Percentiles rank a stretch among this genome's conserved stretches.
These are phyloP conservation scores for Boletus reticulatus DNA, from an alignment of 768 basidiomycete species.

Conservation along the genomic window DNA sequence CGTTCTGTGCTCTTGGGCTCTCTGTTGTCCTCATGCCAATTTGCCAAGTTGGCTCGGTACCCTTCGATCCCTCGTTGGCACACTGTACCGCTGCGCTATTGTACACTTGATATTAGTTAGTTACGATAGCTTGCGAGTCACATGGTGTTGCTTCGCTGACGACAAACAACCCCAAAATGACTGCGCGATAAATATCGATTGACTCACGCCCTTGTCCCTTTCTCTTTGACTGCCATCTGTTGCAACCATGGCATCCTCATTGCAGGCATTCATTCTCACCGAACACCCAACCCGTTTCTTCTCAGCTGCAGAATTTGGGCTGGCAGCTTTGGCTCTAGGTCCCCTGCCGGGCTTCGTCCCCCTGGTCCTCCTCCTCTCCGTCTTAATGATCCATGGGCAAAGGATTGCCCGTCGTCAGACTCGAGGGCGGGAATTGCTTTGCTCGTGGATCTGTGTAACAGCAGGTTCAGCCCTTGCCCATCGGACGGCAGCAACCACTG, in stretches of 20 bases:
- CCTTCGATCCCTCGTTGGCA: no score
- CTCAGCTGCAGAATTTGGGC: slow-evolving; percentile 15
- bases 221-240: slow-evolving; percentile 5
- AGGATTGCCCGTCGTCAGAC: slow-evolving; percentile 29
- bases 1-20: not conserved
- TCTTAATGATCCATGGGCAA: slow-evolving; percentile 32
- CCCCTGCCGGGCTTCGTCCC: slow-evolving; percentile 35
- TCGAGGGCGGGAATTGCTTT: slow-evolving; percentile 28
- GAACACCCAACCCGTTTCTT: slow-evolving; percentile 26
- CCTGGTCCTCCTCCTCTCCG: slow-evolving; percentile 26
- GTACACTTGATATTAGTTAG: no score
- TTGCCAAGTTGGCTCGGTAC: not conserved
- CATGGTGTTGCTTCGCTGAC: not conserved
- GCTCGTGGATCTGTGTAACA: slow-evolving; percentile 38
- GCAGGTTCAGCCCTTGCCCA: slow-evolving; percentile 42
- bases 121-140: no score
- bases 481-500: slow-evolving; percentile 44
- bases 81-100: no score
- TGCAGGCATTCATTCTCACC: slow-evolving; percentile 26
- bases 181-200: slow-evolving; percentile 11
- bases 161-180: slow-evolving; percentile 25
- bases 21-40: not conserved
- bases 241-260: slow-evolving; percentile 16
- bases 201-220: not conserved
- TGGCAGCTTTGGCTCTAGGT: slow-evolving; percentile 28